phyloP scores from a whole-genome alignment of 306 rosid species.

The Albizia julibrissin region DNA sequence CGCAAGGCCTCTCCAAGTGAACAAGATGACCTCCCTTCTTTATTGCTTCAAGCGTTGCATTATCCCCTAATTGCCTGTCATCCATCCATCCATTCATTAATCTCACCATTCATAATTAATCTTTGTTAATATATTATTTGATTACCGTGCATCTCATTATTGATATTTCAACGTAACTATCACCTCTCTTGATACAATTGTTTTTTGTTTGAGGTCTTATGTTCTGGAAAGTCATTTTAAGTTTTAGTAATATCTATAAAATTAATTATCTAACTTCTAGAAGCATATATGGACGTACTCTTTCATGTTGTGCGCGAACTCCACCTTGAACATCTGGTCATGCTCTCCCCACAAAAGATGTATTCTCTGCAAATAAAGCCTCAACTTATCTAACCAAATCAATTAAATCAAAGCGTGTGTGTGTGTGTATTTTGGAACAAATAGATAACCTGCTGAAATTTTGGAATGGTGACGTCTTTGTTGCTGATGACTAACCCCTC shows the following conservation, averaged over 20 bases:
- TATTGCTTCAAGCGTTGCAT: constrained; percentile 49
- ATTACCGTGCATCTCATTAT: no score
- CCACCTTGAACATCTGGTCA: constrained; percentile 75
- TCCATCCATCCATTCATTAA: background rate
- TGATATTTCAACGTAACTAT: no score
- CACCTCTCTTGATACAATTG: no score
- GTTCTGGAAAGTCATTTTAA: no score
- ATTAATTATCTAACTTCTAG: background rate
- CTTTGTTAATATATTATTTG: no score
- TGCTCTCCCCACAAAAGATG: constrained; percentile 94
- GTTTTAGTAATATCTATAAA: no score
- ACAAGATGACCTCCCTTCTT: constrained; percentile 61
- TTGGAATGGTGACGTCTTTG: constrained; percentile 54
- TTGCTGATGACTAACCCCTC: constrained; percentile 62
- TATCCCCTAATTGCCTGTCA: constrained; percentile 48
- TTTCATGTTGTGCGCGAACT: constrained; percentile 76
- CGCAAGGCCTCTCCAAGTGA: constrained; percentile 62
- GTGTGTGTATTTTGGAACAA: background rate
- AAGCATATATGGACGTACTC: constrained; percentile 42
- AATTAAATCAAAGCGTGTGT: background rate
- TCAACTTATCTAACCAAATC: background rate
- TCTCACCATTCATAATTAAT: no score
- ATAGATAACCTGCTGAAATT: constrained; percentile 58
- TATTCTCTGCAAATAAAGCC: constrained; percentile 49
- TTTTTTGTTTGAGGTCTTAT: no score